Evolutionary conservation across 2,329 filamentous ascomycete species (phyloP), one percentile per base, ranked within the genome.

Genomic region (Colletotrichum gloeosporioides): DNA sequence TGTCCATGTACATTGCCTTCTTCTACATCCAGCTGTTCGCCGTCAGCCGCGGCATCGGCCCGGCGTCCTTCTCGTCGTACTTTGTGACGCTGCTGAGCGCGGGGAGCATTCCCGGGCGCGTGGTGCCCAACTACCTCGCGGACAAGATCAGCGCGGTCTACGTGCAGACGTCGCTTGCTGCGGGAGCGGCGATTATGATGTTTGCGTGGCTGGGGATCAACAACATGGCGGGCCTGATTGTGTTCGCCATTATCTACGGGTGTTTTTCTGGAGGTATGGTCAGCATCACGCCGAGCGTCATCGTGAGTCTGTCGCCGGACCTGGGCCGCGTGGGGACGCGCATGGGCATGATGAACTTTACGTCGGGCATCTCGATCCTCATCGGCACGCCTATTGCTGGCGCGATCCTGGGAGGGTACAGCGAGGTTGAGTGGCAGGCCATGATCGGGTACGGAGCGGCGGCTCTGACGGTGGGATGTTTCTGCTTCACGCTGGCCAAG

Each of bases 1-100:
- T 89, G 78, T 85, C 85, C 39, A 81, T 90, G 27, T 90, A 89
- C 79, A 84, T 88, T 62, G 84, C 87, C 6, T 88, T 89, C 81
- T 89, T 87, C 79, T 89, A 88, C 81, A 84, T 88, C 78, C 81
- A 86, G 78, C 81, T 86, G 39, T 88, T 83, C 76, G 83, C 83
- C 36, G 85, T 86, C 63, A 84, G 83, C 66, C 87, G 86, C 79
- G 84, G 83, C 55, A 82, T 88, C 67, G 83, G 85, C 16, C 77
- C 79, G 31, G 53, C 74, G 8, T 77, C 78, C 44, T 83, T 86
- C 65, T 82, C 85, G 18, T 84, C 85, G 25, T 88, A 88, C 80
- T 82, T 88, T 16, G 83, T 89, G 39, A 81, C 85, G 25, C 80
- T 87, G 67, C 81, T 90, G 67, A 89, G 89, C 78, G 87, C 83